Conservation (phyloP, 495 filamentous ascomycete species). For the Pseudoneurospora amorphoporcata region DNA sequence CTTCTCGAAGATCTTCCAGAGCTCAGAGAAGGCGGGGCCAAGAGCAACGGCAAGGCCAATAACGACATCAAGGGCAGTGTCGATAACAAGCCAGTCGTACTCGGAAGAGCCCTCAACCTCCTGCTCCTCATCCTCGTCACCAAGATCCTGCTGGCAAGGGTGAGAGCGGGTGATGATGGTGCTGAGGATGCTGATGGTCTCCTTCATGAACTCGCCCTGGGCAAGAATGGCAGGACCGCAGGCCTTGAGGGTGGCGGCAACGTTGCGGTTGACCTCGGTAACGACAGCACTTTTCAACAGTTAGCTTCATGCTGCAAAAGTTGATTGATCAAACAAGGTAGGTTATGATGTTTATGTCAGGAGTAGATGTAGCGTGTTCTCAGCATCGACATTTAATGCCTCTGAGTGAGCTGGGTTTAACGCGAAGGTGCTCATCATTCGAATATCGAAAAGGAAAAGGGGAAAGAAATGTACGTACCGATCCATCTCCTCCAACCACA, state of each 20-base stretch:
- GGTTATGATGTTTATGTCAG: conserved; percentile 11
- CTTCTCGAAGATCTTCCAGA: conserved; percentile 92
- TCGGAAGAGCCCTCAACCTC: conserved; percentile 71
- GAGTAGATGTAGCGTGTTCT: conserved; percentile 58
- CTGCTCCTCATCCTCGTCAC: conserved; percentile 60
- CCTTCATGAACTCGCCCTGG: conserved; percentile 48
- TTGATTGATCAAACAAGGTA: neutral
- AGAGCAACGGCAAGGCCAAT: conserved; percentile 74
- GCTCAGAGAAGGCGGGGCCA: conserved; percentile 67
- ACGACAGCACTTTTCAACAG: conserved; percentile 59
- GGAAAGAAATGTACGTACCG: conserved; percentile 52
- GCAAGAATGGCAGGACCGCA: conserved; percentile 85
- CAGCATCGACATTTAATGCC: conserved; percentile 73
- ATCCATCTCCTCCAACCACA: conserved; percentile 85
- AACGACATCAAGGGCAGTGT: conserved; percentile 84
- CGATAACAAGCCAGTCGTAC: conserved; percentile 94
- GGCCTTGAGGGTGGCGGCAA: conserved; percentile 84
- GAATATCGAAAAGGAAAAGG: conserved; percentile 9
- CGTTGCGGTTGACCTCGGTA: conserved; percentile 89
- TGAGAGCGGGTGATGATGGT: conserved; percentile 81
- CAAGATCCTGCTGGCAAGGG: conserved; percentile 84
- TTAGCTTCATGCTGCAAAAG: conserved; percentile 27
- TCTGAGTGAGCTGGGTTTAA: conserved; percentile 99
- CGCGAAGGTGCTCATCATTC: conserved; percentile 79
- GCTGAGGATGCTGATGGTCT: conserved; percentile 51